Conservation (phyloP, 139 green algal species). For the Tetraselmis chui region DNA sequence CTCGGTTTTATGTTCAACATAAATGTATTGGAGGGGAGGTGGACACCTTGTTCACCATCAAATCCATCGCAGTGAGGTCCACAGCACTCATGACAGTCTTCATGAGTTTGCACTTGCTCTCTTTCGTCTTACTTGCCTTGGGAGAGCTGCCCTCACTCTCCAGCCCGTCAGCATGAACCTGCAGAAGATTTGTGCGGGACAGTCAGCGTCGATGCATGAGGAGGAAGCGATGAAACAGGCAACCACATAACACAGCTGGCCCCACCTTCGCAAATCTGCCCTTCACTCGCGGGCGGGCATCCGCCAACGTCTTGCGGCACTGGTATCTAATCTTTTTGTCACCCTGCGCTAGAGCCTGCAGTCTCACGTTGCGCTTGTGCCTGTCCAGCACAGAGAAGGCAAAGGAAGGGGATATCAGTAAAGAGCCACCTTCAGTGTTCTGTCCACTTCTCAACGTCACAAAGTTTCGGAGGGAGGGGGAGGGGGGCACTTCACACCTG, state of each 20-base stretch:
- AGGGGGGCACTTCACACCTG: neutral
- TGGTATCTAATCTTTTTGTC: slow-evolving; percentile 27
- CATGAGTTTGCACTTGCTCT: neutral
- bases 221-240: neutral
- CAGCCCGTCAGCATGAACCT: neutral
- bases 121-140: neutral
- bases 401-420: neutral
- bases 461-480: neutral
- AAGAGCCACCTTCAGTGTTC: neutral
- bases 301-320: slow-evolving; percentile 39
- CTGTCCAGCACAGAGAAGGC: neutral
- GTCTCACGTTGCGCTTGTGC: neutral
- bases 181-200: neutral
- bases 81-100: neutral
- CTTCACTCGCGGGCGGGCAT: slow-evolving; percentile 27
- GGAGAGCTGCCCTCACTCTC: neutral
- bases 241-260: neutral
- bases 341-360: neutral
- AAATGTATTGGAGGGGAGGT: neutral
- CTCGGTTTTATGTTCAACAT: no score
- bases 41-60: neutral
- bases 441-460: no score
- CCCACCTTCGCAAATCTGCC: slow-evolving; percentile 32
- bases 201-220: neutral
- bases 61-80: neutral